phyloP scores from a whole-genome alignment of 2,329 filamentous ascomycete species.

The Colletotrichum sidae region DNA sequence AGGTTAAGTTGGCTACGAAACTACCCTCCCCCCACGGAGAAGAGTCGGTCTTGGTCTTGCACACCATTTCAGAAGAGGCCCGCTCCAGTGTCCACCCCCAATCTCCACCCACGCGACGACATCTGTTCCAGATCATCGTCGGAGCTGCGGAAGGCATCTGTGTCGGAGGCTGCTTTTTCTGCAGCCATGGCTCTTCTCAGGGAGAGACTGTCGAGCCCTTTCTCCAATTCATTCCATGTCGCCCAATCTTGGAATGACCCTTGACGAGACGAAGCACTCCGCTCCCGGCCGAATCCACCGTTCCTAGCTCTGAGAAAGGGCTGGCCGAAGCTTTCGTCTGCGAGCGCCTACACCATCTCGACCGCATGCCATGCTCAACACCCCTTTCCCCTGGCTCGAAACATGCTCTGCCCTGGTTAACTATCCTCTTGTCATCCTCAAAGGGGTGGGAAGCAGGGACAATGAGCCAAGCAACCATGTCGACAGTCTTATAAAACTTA shows the following conservation, averaged over 20 bases:
- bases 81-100: conserved; percentile 14
- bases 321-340: background rate
- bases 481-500: conserved; percentile 26
- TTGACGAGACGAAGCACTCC: background rate
- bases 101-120: conserved; percentile 18
- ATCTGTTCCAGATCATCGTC: conserved; percentile 18
- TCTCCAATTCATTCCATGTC: background rate
- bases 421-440: conserved; percentile 21
- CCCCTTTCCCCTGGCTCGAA: conserved; percentile 22
- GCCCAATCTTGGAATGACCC: background rate
- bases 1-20: background rate
- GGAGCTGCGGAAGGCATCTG: conserved; percentile 20
- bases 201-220: conserved; percentile 10
- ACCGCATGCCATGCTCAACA: conserved; percentile 14
- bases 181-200: background rate
- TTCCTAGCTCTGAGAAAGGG: background rate
- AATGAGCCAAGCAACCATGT: conserved; percentile 17
- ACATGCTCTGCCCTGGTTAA: conserved; percentile 31
- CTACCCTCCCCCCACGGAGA: conserved; percentile 5
- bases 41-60: conserved; percentile 16
- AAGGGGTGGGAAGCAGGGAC: background rate
- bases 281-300: background rate
- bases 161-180: conserved; percentile 11
- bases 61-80: background rate
- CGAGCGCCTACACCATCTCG: conserved; percentile 18